Evolutionary conservation across 78 protist genomes (phyloP), one percentile per base, ranked within the genome.

Genomic region (Dictyostelium intermedium): DNA sequence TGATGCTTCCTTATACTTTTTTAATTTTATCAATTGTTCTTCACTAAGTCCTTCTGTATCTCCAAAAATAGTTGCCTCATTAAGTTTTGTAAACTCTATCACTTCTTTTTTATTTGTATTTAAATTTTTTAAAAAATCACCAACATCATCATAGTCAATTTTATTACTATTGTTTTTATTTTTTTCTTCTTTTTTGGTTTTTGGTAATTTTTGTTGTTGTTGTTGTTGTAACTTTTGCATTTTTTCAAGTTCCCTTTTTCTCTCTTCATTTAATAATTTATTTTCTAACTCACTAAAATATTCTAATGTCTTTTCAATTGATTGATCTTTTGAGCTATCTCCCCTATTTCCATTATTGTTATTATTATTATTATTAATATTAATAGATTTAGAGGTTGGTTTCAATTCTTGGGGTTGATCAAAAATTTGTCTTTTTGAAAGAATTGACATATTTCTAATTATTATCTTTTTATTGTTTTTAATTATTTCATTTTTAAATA

Each of bases 401-500:
- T 41, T 73, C 10, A 86, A 3, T 13, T 53, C 77, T 34, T 20
- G 61, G 14, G 92, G 80, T 27, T 47, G 35, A 16, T 25, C 70
- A 16, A 41, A 34, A 3, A 80, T 20, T 20, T 18, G 13, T 86
- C 92, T 86, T 80, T 86, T 77, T 76, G 92, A 86, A 23, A 86
- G 63, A 60, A 86, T 86, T 20, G 92, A 77, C 92, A 85, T 85
- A 20, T 30, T 27, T 83, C 61, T 69, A 43, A 83, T 66, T n/a
- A 25, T n/a, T 0, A 61, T 61, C 72, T 61, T 61, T 61, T 50
- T 50, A 50, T 56, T 56, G 20, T 56, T 56, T 56, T 1, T 8
- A 56, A 56, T 56, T 56, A 56, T 56, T 20, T 56, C 74, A 66
- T 66, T 66, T 66, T 66, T 66, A 66, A 66, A 27, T 66, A 66